A percentile compares a stretch with the other conserved stretches of the same genome.
These are phyloP conservation scores for Boechera divaricarpa DNA, from an alignment of 345 rosid species.

Conservation along the genomic window DNA sequence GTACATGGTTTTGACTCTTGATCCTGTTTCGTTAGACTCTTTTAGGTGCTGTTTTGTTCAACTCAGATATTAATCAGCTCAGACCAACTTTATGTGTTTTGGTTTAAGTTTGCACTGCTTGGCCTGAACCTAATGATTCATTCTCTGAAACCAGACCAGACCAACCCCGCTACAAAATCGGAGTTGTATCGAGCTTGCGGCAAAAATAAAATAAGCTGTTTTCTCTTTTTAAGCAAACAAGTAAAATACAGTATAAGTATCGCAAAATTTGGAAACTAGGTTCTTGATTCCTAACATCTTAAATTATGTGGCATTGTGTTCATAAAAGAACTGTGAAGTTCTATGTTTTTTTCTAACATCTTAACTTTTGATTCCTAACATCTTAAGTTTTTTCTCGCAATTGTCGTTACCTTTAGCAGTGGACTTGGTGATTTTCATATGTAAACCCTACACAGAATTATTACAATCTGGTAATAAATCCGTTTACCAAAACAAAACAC, in stretches of 20 bases:
- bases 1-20: constrained; percentile 31
- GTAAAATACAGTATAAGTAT: no score
- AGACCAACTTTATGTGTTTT: constrained; percentile 2
- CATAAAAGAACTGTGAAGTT: no score
- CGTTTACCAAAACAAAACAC: no score
- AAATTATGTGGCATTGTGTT: background rate
- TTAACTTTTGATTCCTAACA: no score
- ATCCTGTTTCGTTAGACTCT: constrained; percentile 7
- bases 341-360: no score
- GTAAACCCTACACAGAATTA: background rate
- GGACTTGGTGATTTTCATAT: background rate
- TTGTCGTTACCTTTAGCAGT: background rate
- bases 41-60: constrained; percentile 19
- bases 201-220: no score
- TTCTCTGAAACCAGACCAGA: background rate
- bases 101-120: constrained; percentile 1
- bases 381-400: background rate
- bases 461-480: no score
- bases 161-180: background rate
- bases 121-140: background rate
- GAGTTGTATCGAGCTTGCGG: background rate
- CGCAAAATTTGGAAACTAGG: background rate
- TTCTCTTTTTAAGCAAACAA: no score
- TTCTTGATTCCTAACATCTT: background rate
- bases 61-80: constrained; percentile 16